Base-by-base conservation (phyloP, 768 basidiomycete species). In the Gyrodon lividus region DNA sequence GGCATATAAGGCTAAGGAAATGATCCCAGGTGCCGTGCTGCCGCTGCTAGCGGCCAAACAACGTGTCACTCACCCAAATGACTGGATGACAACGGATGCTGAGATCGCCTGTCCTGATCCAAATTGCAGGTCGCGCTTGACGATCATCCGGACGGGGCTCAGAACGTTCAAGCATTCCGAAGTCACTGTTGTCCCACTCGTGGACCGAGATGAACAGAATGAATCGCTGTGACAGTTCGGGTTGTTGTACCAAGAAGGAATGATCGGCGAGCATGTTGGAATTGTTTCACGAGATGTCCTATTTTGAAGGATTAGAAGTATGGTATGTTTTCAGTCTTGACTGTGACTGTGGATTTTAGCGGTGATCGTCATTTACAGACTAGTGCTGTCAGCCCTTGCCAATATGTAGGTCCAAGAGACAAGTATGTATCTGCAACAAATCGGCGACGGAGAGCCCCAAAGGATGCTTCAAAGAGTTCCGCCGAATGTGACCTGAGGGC, bases 41-140 rank as follows among this genome's bases (percentile, higher is more conserved):
- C 84, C 84, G 3, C 70, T 87, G n/a, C 70, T 87, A 7, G 81
- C 84, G 8, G 84, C 84, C 16, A 87, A 86, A 60, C 84, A 87
- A 52, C 76, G 84, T 5, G 66, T 66, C 13, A 78, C 77, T 2
- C 67, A 83, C 46, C 58, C 69, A 1, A 76, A 80, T 54, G 84
- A 86, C 61, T 86, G 86, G 83, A 86, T 87, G 78, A 70, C 81
- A 5, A 82, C 82, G 1, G 85, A 87, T 52, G 76, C 74, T 0
- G 79, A 83, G 57, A 66, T 87, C 24, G 84, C 83, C 0, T 87
- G 84, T 58, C 86, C 83, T 0, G 85, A 86, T 61, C 84, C 85
- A 2, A 67, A 83, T 50, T 87, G 86, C 66, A 76, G 72, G 39
- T 84, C 83, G 4, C 69, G 72, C 10, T 58, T 85, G 63, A 76